Base-by-base conservation (phyloP, 345 rosid genomes). In the Syzygium aqueum region DNA sequence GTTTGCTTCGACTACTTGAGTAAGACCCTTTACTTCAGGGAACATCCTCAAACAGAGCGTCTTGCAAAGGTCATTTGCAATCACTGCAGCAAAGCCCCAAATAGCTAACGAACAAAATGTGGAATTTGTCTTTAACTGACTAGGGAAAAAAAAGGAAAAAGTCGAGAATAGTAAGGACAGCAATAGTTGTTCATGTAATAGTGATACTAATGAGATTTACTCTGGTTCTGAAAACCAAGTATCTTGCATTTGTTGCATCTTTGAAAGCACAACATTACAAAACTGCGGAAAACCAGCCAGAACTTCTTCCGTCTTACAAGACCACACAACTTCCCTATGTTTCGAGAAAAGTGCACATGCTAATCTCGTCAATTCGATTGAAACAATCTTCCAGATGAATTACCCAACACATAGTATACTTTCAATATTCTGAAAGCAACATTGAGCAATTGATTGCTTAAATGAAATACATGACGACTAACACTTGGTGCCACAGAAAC, bases 11-110 rank as follows among this genome's bases (percentile, higher is more conserved):
- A 88, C 87, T 30, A 52, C 11, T 49, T 77, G 87, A 86, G 77
- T 17, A 63, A 89, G 30, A 37, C 83, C 53, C 15, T 85, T 84
- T 12, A 88, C 87, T 77, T 88, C 90, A 8, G 91, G 91, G 51
- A 91, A 86, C 51, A 57, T 46, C 86, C 86, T 90, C 92, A 92
- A 46, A 86, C 91, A 89, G 53, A 90, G 91, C 84, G 50, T 88
- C 89, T 90, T 92, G 51, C 61, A 87, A 30, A 92, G 87, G 84
- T 83, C 77, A 67, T 90, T 90, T 51, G 78, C 88, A 85, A 92
- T 86, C 57, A 89, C 93, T 91, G 90, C 85, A 86, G 53, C 84
- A 80, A 73, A 83, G 49, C 82, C 82, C 49, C 19, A 73, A 73
- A 25, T 13, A 16, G 33, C 50, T 73, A 49, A 73, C 49, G 9